Conservation (phyloP, 2,329 filamentous ascomycete species). For the Penicillium sp. region DNA sequence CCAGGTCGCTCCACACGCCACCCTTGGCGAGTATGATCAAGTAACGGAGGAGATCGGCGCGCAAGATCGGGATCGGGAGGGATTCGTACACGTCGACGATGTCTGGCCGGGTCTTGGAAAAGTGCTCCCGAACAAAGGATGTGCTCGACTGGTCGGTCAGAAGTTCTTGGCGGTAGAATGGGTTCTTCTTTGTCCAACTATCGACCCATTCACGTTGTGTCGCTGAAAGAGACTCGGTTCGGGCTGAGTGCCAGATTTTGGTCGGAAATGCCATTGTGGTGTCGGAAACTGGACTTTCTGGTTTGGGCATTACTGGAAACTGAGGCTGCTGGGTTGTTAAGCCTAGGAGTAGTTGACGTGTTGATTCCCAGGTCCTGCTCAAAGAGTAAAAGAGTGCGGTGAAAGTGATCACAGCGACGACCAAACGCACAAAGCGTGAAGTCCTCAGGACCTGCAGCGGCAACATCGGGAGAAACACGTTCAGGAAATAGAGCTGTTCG, state of each 20-base stretch:
- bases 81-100: conserved; percentile 38
- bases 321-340: no score
- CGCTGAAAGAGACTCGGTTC: conserved; percentile 23
- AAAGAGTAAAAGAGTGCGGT: no score
- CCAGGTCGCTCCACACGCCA: conserved; percentile 45
- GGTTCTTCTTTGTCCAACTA: conserved; percentile 31
- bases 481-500: no score
- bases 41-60: conserved; percentile 46
- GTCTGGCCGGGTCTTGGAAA: conserved; percentile 32
- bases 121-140: conserved; percentile 34
- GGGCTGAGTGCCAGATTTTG: conserved; percentile 26
- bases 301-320: no score
- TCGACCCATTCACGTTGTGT: conserved; percentile 16
- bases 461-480: no score
- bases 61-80: conserved; percentile 39
- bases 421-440: no score
- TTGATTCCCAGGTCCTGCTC: no score
- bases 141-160: conserved; percentile 34
- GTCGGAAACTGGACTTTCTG: no score
- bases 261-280: no score
- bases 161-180: conserved; percentile 19
- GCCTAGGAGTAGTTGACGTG: no score
- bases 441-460: no score
- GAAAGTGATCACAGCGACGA: no score
- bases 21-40: conserved; percentile 42